Evolutionary conservation across 192 early-diverging fungal genomes (phyloP).

Genomic region (Coemansia sp.): DNA sequence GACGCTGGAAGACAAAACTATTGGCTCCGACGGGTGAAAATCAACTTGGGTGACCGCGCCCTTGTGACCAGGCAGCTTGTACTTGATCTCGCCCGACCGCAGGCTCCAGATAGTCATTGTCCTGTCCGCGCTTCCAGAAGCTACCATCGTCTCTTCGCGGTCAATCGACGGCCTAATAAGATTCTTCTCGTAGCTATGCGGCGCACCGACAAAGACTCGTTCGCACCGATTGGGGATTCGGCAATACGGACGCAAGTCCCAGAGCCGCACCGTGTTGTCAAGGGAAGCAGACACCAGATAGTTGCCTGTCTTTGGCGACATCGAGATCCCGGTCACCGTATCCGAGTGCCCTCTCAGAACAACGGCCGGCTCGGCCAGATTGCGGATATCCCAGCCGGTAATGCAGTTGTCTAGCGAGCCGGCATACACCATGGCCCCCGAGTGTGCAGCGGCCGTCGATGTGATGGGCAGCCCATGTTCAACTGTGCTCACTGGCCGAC

Average conservation of each 20-base stretch:
- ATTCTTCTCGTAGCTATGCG: slow-evolving; percentile 94
- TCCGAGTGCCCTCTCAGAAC: slow-evolving; percentile 79
- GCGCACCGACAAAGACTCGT: slow-evolving; percentile 79
- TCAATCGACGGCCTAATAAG: slow-evolving; percentile 89
- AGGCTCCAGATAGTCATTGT: slow-evolving; percentile 90
- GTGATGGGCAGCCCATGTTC: slow-evolving; percentile 71
- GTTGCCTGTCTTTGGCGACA: slow-evolving; percentile 79
- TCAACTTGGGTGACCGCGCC: slow-evolving; percentile 92
- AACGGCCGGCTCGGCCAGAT: slow-evolving; percentile 43
- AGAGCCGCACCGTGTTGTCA: slow-evolving; percentile 93
- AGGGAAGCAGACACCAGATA: slow-evolving; percentile 82
- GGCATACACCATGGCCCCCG: slow-evolving; percentile 75
- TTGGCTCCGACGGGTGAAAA: slow-evolving; percentile 86
- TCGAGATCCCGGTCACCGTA: slow-evolving; percentile 79
- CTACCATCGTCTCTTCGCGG: slow-evolving; percentile 78
- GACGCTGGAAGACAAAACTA: slow-evolving; percentile 78
- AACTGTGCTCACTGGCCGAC: slow-evolving; percentile 59
- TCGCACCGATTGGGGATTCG: slow-evolving; percentile 67
- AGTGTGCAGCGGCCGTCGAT: slow-evolving; percentile 66
- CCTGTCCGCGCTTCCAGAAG: slow-evolving; percentile 81
- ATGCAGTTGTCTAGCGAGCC: slow-evolving; percentile 92
- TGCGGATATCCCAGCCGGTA: slow-evolving; percentile 87
- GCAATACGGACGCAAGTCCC: slow-evolving; percentile 90
- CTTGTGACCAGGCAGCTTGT: slow-evolving; percentile 94
- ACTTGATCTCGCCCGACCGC: slow-evolving; percentile 71